Percentiles rank a stretch among this genome's conserved stretches.
phyloP scores from a whole-genome alignment of 331 rosid species.

The Acacia pycnantha region DNA sequence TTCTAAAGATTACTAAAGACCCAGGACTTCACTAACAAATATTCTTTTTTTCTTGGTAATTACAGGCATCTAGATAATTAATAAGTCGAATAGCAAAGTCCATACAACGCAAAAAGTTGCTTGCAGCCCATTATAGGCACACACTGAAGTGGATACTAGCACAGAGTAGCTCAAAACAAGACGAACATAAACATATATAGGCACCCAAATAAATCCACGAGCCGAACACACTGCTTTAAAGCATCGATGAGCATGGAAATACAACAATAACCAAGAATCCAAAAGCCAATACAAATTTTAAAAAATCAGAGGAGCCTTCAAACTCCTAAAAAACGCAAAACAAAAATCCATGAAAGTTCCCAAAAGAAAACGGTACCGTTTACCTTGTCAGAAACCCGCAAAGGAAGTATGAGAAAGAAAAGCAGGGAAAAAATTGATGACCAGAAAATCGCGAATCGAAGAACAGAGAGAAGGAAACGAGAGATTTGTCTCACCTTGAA shows the following conservation, averaged over 20 bases:
- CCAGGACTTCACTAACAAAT: not conserved
- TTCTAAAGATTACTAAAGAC: not conserved
- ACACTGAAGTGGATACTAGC: not conserved
- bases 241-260: not conserved
- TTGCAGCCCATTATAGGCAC: not conserved
- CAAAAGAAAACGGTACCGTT: not conserved
- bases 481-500: not conserved
- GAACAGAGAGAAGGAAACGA: not conserved
- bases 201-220: not conserved
- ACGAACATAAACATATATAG: not conserved
- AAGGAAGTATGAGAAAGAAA: not conserved
- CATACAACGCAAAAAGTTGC: not conserved
- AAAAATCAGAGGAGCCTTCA: not conserved
- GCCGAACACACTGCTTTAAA: not conserved
- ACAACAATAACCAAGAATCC: not conserved
- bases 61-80: not conserved
- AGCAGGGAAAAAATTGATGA: not conserved
- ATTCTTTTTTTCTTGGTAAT: not conserved
- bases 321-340: not conserved
- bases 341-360: not conserved
- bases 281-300: not conserved
- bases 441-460: not conserved
- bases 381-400: not conserved
- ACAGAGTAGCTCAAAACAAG: not conserved
- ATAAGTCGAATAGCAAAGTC: not conserved